A percentile compares a stretch with the other conserved stretches of the same genome.
Conservation (phyloP, 2,329 filamentous ascomycete species). For the Fusarium sp. region DNA sequence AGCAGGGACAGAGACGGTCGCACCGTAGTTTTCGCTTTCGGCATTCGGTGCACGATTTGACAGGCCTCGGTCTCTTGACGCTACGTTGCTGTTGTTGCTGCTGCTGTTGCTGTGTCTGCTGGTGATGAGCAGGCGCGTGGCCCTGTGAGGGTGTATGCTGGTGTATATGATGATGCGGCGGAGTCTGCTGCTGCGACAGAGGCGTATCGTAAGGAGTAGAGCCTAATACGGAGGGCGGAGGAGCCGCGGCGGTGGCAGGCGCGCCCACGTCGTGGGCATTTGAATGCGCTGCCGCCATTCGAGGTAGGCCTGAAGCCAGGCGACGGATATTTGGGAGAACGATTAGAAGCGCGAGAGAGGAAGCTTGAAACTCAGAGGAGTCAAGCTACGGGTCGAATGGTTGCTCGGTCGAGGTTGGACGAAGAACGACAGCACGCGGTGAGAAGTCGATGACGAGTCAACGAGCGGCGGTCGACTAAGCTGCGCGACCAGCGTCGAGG, state of each 20-base stretch:
- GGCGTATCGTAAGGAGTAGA: conserved; percentile 46
- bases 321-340: conserved; percentile 10
- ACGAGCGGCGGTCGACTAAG: conserved; percentile 23
- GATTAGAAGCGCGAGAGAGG: conserved; percentile 15
- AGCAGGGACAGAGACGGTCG: conserved; percentile 70
- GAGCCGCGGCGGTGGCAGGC: conserved; percentile 23
- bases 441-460: conserved; percentile 19
- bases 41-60: conserved; percentile 71
- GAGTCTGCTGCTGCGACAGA: conserved; percentile 48
- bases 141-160: conserved; percentile 47
- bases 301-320: conserved; percentile 25
- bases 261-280: conserved; percentile 44
- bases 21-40: conserved; percentile 72
- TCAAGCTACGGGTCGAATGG: conserved; percentile 8
- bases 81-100: conserved; percentile 58
- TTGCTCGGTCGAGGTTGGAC: conserved; percentile 19
- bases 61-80: conserved; percentile 69
- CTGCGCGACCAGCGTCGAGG: conserved; percentile 25
- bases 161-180: conserved; percentile 49
- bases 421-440: conserved; percentile 17
- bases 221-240: conserved; percentile 36
- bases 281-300: conserved; percentile 46
- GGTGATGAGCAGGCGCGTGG: conserved; percentile 40
- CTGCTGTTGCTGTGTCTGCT: conserved; percentile 46
- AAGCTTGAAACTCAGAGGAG: conserved; percentile 13